Percentiles rank a stretch among this genome's conserved stretches.
Evolutionary conservation across 2,329 filamentous ascomycete species (phyloP).

Genomic region (Hymenoscyphus infarciens): DNA sequence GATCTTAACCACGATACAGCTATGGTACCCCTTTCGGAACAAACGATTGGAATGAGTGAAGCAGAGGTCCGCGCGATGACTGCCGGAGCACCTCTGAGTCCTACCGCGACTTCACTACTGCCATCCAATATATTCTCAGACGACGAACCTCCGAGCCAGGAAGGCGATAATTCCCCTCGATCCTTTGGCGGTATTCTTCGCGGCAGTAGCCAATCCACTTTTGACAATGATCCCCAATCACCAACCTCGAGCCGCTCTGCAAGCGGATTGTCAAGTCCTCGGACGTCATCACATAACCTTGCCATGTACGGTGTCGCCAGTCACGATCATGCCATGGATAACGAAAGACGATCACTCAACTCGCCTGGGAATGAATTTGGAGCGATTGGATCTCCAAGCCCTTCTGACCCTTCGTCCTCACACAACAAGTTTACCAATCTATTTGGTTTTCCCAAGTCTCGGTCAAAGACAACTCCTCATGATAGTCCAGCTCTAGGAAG

Average conservation of each 20-base stretch:
- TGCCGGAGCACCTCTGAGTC: conserved; percentile 69
- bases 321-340: conserved; percentile 27
- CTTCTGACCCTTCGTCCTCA: conserved; percentile 39
- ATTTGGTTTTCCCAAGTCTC: conserved; percentile 57
- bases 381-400: conserved; percentile 30
- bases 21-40: conserved; percentile 33
- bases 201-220: conserved; percentile 37
- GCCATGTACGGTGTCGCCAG: conserved; percentile 44
- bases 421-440: conserved; percentile 46
- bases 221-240: conserved; percentile 52
- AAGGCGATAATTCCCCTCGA: conserved; percentile 23
- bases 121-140: conserved; percentile 64
- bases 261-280: conserved; percentile 59
- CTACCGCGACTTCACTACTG: conserved; percentile 69
- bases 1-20: conserved; percentile 32
- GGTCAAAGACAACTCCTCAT: conserved; percentile 57
- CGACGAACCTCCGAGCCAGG: conserved; percentile 50
- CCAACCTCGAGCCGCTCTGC: conserved; percentile 55
- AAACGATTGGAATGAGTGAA: conserved; percentile 50
- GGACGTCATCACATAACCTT: conserved; percentile 56
- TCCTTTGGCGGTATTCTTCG: conserved; percentile 32
- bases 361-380: conserved; percentile 31
- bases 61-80: conserved; percentile 59
- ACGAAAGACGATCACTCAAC: conserved; percentile 29
- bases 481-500: conserved; percentile 65